phyloP scores from a whole-genome alignment of 2,329 filamentous ascomycete species.

The Tolypocladium amazonense region DNA sequence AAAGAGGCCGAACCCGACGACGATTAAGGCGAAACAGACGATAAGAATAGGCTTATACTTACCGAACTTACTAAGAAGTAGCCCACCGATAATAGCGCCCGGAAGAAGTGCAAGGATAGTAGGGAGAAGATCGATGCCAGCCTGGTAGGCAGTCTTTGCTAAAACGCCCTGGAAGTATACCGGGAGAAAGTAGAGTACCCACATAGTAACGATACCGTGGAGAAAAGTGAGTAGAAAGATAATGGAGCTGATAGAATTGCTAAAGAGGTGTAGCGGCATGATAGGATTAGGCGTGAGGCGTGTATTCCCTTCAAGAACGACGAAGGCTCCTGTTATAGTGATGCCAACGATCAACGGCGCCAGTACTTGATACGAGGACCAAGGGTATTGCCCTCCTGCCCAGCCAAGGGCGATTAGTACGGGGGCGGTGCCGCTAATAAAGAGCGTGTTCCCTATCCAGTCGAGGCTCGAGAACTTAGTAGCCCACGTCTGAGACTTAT shows the following conservation, averaged over 20 bases:
- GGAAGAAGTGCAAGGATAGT: neutral
- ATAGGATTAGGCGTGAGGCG: neutral
- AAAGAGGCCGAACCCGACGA: neutral
- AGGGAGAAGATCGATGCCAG: neutral
- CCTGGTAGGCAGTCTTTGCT: neutral
- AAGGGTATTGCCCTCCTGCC: neutral
- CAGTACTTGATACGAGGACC: neutral
- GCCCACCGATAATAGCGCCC: neutral
- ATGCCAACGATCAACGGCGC: neutral
- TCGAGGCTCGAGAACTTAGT: neutral
- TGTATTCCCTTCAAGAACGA: neutral
- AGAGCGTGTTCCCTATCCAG: neutral
- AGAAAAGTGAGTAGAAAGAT: neutral
- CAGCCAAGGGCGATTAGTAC: neutral
- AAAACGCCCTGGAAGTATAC: neutral
- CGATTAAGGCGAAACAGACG: neutral
- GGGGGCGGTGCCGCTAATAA: neutral
- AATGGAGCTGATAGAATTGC: neutral
- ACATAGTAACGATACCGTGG: neutral
- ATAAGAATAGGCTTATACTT: neutral
- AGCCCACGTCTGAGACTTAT: neutral
- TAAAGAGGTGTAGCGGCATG: neutral
- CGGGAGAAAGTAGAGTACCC: neutral
- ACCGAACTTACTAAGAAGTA: neutral
- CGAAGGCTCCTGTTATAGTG: neutral